These are phyloP conservation scores for Ophiostoma sp. DNA, from an alignment of 2,329 filamentous ascomycete species.

Conservation along the genomic window DNA sequence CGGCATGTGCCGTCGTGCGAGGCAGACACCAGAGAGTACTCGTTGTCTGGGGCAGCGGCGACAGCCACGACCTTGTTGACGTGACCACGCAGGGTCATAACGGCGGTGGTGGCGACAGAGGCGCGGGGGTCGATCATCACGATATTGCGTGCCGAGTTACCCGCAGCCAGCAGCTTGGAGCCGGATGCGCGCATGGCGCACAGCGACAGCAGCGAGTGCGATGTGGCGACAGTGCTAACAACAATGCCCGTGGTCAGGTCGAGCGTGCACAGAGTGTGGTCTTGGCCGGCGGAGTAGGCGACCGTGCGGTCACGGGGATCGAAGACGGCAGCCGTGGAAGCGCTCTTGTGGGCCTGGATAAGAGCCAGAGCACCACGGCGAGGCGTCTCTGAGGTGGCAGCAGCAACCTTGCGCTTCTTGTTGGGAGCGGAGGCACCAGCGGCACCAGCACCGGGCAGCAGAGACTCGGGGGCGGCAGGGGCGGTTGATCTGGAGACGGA, in stretches of 20 bases:
- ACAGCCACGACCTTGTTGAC: constrained; percentile 62
- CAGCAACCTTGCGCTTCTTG: constrained; percentile 69
- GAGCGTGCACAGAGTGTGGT: constrained; percentile 85
- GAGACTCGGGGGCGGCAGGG: constrained; percentile 61
- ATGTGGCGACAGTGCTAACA: constrained; percentile 77
- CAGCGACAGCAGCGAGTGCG: constrained; percentile 76
- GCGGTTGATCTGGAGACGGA: constrained; percentile 51
- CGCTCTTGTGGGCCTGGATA: constrained; percentile 61
- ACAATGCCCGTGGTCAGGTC: constrained; percentile 76
- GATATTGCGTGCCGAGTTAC: constrained; percentile 80
- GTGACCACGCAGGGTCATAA: constrained; percentile 89
- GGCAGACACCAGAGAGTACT: constrained; percentile 81
- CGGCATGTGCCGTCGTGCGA: constrained; percentile 88
- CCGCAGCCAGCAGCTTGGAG: constrained; percentile 55
- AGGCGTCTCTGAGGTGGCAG: constrained; percentile 45
- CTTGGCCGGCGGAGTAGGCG: constrained; percentile 84
- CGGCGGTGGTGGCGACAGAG: constrained; percentile 67
- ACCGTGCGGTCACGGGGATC: constrained; percentile 80
- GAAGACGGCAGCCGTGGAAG: constrained; percentile 76
- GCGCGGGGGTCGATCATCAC: constrained; percentile 87
- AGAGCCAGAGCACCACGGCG: constrained; percentile 76
- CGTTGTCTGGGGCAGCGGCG: constrained; percentile 54
- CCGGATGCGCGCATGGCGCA: constrained; percentile 55
- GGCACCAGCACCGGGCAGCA: constrained; percentile 61
- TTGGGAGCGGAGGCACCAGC: constrained; percentile 37